Evolutionary conservation across 148 eudicot genomes (phyloP).

Genomic region (Chenopodium formosanum): DNA sequence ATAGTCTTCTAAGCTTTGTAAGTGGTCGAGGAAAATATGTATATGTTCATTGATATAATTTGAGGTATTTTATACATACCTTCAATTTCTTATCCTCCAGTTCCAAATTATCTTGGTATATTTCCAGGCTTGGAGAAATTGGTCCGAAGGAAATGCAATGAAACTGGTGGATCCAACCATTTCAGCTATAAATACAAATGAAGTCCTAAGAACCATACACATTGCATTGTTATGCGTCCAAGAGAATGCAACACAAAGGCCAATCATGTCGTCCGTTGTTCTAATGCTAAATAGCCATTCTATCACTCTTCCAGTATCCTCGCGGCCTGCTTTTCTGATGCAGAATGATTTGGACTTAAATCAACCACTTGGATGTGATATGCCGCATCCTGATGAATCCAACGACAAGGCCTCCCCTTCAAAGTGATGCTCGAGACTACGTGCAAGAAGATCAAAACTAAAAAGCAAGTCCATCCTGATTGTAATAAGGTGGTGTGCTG

Average conservation of each 20-base stretch:
- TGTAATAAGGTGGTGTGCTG: too few species aligned
- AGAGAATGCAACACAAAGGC: constrained; percentile 34
- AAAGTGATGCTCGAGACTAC: not conserved
- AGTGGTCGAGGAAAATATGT: constrained; percentile 2
- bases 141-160: constrained; percentile 32
- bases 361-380: not conserved
- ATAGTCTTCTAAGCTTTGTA: constrained; percentile 35
- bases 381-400: not conserved
- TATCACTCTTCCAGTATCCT: constrained; percentile 16
- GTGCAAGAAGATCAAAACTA: too few species aligned
- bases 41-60: not conserved
- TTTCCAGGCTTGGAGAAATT: constrained; percentile 42
- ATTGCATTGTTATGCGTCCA: constrained; percentile 36
- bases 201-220: constrained; percentile 31
- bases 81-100: too few species aligned
- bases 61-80: not conserved
- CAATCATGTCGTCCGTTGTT: constrained; percentile 34
- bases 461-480: too few species aligned
- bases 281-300: constrained; percentile 31
- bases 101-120: not conserved
- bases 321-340: constrained; percentile 10
- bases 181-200: not conserved
- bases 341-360: not conserved
- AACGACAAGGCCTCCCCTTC: not conserved
- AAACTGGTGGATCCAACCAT: constrained; percentile 20